phyloP scores from a whole-genome alignment of 192 early-diverging fungal genomes.

The Backusella tarrabulga region DNA sequence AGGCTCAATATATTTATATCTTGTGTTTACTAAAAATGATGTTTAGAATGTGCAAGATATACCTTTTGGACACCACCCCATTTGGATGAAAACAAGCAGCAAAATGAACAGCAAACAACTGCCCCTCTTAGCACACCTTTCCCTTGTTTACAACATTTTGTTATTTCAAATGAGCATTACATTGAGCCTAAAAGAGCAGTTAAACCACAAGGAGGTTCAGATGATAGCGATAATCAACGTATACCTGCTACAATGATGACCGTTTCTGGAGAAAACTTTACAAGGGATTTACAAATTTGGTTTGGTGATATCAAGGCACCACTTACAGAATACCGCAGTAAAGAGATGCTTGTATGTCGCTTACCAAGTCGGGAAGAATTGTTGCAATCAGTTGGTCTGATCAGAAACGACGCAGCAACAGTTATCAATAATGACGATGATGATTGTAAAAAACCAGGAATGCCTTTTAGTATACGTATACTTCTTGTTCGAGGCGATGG shows the following conservation, averaged over 20 bases:
- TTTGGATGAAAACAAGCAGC: constrained; percentile 5
- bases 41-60: constrained; percentile 50
- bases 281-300: constrained; percentile 63
- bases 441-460: constrained; percentile 18
- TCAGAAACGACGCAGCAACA: not conserved
- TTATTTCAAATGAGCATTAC: constrained; percentile 16
- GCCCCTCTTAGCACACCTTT: not conserved
- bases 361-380: constrained; percentile 31
- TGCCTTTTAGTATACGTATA: constrained; percentile 25
- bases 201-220: constrained; percentile 1
- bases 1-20: not conserved
- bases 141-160: constrained; percentile 27
- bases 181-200: not conserved
- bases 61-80: constrained; percentile 47
- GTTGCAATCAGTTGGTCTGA: constrained; percentile 3
- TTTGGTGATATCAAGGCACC: constrained; percentile 41
- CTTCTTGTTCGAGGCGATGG: constrained; percentile 38
- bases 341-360: constrained; percentile 41
- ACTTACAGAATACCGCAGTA: constrained; percentile 34
- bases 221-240: not conserved
- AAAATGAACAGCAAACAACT: constrained; percentile 7
- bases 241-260: constrained; percentile 10
- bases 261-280: constrained; percentile 64
- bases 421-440: not conserved
- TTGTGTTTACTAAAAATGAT: not conserved